Conservation (phyloP, 2,329 filamentous ascomycete species). For the Corynespora cassiicola region DNA sequence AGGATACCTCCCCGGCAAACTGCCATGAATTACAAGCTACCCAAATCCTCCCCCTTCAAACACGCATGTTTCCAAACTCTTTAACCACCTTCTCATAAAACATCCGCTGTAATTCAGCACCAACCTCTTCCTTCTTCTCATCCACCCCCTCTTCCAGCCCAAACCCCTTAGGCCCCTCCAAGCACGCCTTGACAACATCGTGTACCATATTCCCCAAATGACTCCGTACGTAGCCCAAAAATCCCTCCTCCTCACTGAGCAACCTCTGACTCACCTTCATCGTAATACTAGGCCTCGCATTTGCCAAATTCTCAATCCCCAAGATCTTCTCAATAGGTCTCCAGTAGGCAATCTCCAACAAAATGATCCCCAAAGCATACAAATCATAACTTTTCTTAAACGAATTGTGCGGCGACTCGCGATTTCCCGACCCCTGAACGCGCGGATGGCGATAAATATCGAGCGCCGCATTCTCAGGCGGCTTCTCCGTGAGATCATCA, state of each 20-base stretch:
- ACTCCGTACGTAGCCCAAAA: constrained; percentile 30
- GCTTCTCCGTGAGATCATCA: constrained; percentile 60
- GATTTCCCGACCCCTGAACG: constrained; percentile 47
- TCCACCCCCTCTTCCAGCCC: constrained; percentile 30
- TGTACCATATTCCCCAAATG: constrained; percentile 32
- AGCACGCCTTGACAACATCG: constrained; percentile 34
- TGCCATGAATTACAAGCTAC: too few relatives aligned
- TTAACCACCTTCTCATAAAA: constrained; percentile 42
- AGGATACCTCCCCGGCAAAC: too few relatives aligned
- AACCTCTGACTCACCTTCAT: constrained; percentile 43
- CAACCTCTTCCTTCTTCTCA: constrained; percentile 38
- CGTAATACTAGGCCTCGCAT: constrained; percentile 48
- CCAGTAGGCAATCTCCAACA: constrained; percentile 64
- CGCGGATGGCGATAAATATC: constrained; percentile 61
- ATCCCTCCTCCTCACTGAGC: constrained; percentile 22
- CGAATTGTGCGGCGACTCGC: constrained; percentile 18
- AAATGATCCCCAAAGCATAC: constrained; percentile 60
- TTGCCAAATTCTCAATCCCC: constrained; percentile 42
- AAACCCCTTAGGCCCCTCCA: constrained; percentile 37
- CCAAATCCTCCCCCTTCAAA: constrained; percentile 7
- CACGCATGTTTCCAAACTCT: constrained; percentile 34
- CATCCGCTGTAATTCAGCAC: constrained; percentile 32
- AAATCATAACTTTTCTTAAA: constrained; percentile 61
- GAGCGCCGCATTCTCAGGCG: constrained; percentile 52
- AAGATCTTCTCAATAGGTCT: constrained; percentile 54